phyloP scores from a whole-genome alignment of 2,329 filamentous ascomycete genomes.

The Ophiosphaerella narmari region DNA sequence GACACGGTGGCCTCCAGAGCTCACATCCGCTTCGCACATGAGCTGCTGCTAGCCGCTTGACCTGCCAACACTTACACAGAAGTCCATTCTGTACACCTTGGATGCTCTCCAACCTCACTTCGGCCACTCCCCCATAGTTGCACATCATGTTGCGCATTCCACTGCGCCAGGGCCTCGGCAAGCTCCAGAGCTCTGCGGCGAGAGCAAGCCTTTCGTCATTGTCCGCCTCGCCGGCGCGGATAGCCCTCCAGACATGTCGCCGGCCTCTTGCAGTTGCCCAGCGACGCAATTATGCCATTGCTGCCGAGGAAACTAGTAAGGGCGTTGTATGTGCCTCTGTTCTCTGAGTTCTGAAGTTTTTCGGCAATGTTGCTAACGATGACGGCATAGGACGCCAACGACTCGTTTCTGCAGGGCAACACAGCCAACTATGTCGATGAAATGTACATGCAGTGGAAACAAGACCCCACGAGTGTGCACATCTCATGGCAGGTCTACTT shows the following conservation, averaged over 20 bases:
- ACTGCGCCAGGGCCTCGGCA: slow-evolving; percentile 67
- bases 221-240: slow-evolving; percentile 43
- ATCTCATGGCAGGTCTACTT: slow-evolving; percentile 99
- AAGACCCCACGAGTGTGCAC: slow-evolving; percentile 90
- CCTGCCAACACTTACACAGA: slow-evolving; percentile 7
- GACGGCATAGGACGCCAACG: slow-evolving; percentile 72
- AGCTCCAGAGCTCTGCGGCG: slow-evolving; percentile 62
- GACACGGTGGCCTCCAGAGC: slow-evolving; percentile 19
- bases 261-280: slow-evolving; percentile 53
- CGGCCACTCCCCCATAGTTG: slow-evolving; percentile 20
- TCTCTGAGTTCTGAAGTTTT: slow-evolving; percentile 15
- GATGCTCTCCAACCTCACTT: slow-evolving; percentile 33
- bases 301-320: slow-evolving; percentile 62
- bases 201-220: slow-evolving; percentile 51
- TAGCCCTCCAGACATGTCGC: slow-evolving; percentile 53
- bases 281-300: slow-evolving; percentile 62
- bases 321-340: slow-evolving; percentile 60
- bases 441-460: slow-evolving; percentile 99
- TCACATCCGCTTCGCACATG: slow-evolving; percentile 20
- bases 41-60: slow-evolving; percentile 15
- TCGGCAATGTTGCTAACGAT: slow-evolving; percentile 29
- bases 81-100: slow-evolving; percentile 28
- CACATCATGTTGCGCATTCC: slow-evolving; percentile 73
- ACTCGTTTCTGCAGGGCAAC: slow-evolving; percentile 95
- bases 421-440: slow-evolving; percentile 99